Base-by-base conservation (phyloP, 768 basidiomycete genomes). In the Dioszegia crocea region DNA sequence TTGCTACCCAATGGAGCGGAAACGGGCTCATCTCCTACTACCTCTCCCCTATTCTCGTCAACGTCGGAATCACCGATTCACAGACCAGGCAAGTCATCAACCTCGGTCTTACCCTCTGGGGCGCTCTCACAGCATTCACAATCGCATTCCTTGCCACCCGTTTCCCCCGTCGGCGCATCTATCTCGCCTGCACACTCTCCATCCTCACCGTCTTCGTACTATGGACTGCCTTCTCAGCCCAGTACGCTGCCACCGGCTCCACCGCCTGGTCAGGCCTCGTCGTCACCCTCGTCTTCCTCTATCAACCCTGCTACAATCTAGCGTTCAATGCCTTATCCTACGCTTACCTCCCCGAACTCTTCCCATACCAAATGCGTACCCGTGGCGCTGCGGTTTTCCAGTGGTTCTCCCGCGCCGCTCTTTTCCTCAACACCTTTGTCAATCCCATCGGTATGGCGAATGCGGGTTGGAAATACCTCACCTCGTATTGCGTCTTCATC, bases 271-370 rank as follows among this genome's bases (percentile, higher is more conserved):
- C 53, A 17, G 53, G 53, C 14, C 47, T 51, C 5, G 62, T 60
- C 47, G 46, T 64, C 29, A 36, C 48, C n/a, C 51, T 64, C 14
- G 60, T 64, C 41, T 64, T 64, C 62, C 33, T 64, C 48, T 64
- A 56, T 33, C 46, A 56, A 16, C 53, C 62, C 16, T 55, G 45
- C 26, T 61, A 56, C 47, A 61, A 56, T 27, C 40, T 61, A 12
- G 60, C 55, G 24, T 61, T 56, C 39, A 59, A 54, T 51, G 57
- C 61, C 38, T n/a, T 62, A 14, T 51, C 31, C 33, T 36, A 63
- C 84, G 84, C 84, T 4, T 85, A 80, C 80, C 73, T 85, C 60
- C 84, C 86, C n/a, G 85, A 86, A 65, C 68, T 86, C 30, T 86
- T 86, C 79, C 85, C 85, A 0, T 86, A 80, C 77, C 82, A 84